phyloP scores from a whole-genome alignment of 225 moss, liverwort and hornwort genomes.

The Physcomitrellopsis africana region DNA sequence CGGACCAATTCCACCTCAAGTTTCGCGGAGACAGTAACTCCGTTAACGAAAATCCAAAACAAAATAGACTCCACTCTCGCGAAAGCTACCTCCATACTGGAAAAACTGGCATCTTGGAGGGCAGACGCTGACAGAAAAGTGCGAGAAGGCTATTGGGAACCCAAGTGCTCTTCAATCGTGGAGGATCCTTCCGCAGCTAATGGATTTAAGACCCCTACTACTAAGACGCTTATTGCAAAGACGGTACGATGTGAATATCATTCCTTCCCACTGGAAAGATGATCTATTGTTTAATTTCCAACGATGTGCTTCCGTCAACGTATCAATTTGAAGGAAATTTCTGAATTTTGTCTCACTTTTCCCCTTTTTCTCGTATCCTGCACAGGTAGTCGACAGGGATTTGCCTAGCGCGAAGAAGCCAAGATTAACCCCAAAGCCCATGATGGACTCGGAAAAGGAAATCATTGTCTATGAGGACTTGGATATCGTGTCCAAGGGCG shows the following conservation, averaged over 20 bases:
- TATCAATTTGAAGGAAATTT: too few relatives aligned
- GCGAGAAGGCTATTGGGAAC: constrained; percentile 35
- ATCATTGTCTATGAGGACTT: constrained; percentile 41
- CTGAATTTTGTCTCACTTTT: not conserved
- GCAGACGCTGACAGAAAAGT: constrained; percentile 43
- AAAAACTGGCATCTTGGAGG: constrained; percentile 43
- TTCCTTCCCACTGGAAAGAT: not conserved
- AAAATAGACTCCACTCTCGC: constrained; percentile 48
- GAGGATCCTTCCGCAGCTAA: constrained; percentile 14
- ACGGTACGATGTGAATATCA: constrained; percentile 27
- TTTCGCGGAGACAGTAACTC: constrained; percentile 16
- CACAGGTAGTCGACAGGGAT: constrained; percentile 37
- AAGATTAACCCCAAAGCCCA: constrained; percentile 25
- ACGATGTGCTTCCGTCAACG: not conserved
- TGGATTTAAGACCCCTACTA: constrained; percentile 25
- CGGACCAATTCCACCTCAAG: constrained; percentile 25
- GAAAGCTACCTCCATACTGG: constrained; percentile 42
- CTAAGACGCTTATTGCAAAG: constrained; percentile 28
- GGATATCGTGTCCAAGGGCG: constrained; percentile 18
- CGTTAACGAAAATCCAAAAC: constrained; percentile 39
- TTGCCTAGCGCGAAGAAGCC: constrained; percentile 50
- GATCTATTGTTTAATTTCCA: not conserved
- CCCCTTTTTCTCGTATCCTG: not conserved
- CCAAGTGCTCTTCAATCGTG: constrained; percentile 30
- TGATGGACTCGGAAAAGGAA: constrained; percentile 2